Base-by-base conservation (phyloP, 306 rosid genomes). In the Corylus americana region DNA sequence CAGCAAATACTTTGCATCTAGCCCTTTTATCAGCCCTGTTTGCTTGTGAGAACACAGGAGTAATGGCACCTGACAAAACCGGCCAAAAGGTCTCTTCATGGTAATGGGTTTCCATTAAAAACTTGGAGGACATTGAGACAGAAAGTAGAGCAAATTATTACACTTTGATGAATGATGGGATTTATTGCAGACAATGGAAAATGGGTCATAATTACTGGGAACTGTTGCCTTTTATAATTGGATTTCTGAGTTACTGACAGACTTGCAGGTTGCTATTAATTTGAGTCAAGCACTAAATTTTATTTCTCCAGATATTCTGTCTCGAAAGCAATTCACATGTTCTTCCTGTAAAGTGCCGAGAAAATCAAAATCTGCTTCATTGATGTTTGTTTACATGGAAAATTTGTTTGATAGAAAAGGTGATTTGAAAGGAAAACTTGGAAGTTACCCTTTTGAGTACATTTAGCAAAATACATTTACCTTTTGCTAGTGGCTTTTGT, bases 141-240 rank as follows among this genome's bases (percentile, higher is more conserved):
- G 67, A 73, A 31, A 20, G 39, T 59, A 61, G 17, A 9, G 4
- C 67, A 61, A 61, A 17, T 17, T 14, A 14, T 20, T 42, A 16
- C 80, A 57, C 31, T 42, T 57, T 37, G 13, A 42, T 42, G 45
- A 42, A 42, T n/a, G n/a, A 11, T 53, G 74, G 29, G 49, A 12
- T 55, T 50, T 39, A 45, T 37, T 75, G 78, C 82, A 47, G 82
- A 81, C 89, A 84, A 71, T n/a, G 63, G 47, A 73, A 58, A 77
- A 82, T 89, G 92, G 88, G 89, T 73, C 79, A 84, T 85, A 20
- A 83, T 71, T 61, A 73, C 58, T 17, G 18, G 50, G 8, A 64
- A 77, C 79, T 45, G 64, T 55, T 54, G n/a, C 27, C 14, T 55
- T 72, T 59, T 45, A 53, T 31, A 71, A 20, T 58, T 74, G 71